These are phyloP conservation scores for Mycena chlorophos DNA, from an alignment of 768 basidiomycete species.

Conservation along the genomic window DNA sequence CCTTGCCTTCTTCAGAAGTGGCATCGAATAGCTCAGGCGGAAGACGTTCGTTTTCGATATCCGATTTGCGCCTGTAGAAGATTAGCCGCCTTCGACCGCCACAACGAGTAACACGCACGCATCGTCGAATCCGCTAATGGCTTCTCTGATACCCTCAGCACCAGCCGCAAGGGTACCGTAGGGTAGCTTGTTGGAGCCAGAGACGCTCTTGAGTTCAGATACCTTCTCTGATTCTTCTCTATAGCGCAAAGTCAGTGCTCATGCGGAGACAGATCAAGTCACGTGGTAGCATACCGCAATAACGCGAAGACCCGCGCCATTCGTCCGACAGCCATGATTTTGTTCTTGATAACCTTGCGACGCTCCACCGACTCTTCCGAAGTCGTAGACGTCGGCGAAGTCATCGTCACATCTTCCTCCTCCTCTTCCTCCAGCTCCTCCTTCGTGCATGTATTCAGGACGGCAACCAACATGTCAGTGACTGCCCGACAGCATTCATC, in stretches of 20 bases:
- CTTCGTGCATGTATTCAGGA: constrained; percentile 92
- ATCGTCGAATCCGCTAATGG: constrained; percentile 91
- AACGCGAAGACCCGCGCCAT: constrained; percentile 96
- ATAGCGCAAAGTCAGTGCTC: neutral
- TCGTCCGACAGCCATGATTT: constrained; percentile 95
- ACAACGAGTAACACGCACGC: constrained; percentile 62
- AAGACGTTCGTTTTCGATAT: constrained; percentile 98
- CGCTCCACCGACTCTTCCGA: constrained; percentile 64
- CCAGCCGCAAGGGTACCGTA: constrained; percentile 84
- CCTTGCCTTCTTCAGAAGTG: constrained; percentile 67
- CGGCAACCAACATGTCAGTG: constrained; percentile 97
- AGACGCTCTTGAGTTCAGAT: constrained; percentile 92
- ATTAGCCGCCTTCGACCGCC: neutral
- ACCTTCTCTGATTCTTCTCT: constrained; percentile 98
- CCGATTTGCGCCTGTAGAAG: constrained; percentile 78
- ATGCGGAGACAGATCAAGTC: neutral
- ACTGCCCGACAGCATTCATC: constrained; percentile 57
- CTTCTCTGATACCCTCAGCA: constrained; percentile 92
- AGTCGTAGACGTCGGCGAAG: constrained; percentile 43
- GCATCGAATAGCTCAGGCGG: constrained; percentile 94
- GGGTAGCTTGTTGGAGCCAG: constrained; percentile 75
- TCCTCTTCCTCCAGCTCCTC: constrained; percentile 87
- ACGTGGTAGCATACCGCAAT: constrained; percentile 76
- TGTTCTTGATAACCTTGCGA: constrained; percentile 93
- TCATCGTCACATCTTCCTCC: constrained; percentile 52